These are phyloP conservation scores for Cicer judaicum DNA, from an alignment of 306 rosid species.

Conservation along the genomic window DNA sequence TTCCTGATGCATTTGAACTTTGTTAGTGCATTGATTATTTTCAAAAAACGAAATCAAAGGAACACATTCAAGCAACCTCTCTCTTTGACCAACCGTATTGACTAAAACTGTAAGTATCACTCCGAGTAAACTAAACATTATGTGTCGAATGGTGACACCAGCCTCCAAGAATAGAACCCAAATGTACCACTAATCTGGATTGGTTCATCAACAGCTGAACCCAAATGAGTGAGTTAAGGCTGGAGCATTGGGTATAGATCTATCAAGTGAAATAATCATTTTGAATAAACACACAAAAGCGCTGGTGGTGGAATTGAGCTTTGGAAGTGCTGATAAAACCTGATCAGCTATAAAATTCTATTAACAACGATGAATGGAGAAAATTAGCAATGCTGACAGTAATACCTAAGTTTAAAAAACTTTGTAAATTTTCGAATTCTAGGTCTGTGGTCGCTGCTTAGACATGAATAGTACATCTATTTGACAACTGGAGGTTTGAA, in stretches of 20 bases:
- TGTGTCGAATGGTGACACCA: constrained; percentile 25
- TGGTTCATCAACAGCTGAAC: constrained; percentile 30
- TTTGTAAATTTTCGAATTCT: not conserved
- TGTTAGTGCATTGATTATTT: constrained; percentile 32
- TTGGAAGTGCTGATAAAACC: constrained; percentile 14
- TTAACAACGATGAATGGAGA: not conserved
- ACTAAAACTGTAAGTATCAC: constrained; percentile 15
- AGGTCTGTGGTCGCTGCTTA: not conserved
- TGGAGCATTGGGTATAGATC: constrained; percentile 9
- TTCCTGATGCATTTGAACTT: constrained; percentile 59
- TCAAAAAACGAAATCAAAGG: constrained; percentile 20
- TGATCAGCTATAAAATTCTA: constrained; percentile 11
- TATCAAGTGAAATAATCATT: constrained; percentile 27
- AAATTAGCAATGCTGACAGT: not conserved
- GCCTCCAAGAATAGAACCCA: constrained; percentile 33
- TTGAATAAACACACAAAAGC: not conserved
- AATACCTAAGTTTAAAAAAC: not conserved
- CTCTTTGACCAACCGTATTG: not conserved
- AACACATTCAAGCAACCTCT: constrained; percentile 10
- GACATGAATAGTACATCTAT: constrained; percentile 27
- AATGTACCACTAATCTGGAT: constrained; percentile 9
- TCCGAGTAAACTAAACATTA: constrained; percentile 10
- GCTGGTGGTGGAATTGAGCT: not conserved
- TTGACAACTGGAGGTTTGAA: constrained; percentile 19
- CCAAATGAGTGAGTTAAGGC: constrained; percentile 27